A percentile compares a stretch with the other conserved stretches of the same genome.
These are phyloP conservation scores for Sclerotinia sclerotiorum DNA, from an alignment of 2,329 filamentous ascomycete genomes.

Conservation along the genomic window DNA sequence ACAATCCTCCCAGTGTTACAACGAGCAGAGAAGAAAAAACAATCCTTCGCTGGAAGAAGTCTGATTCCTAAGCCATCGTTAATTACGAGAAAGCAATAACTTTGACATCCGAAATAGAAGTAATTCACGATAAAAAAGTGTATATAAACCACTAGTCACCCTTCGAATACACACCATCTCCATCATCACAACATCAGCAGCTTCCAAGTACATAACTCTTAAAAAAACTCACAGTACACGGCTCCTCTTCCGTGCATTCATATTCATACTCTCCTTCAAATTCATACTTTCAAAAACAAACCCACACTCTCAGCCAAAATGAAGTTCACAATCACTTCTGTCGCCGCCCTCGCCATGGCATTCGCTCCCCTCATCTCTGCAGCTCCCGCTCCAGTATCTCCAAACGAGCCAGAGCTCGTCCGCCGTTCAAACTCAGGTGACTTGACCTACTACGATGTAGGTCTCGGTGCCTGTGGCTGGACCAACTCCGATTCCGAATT, in stretches of 20 bases:
- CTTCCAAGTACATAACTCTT: slow-evolving; percentile 10
- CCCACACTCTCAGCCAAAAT: slow-evolving; percentile 4
- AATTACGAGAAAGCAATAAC: background rate
- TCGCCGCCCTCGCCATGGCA: slow-evolving; percentile 8
- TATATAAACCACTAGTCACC: background rate
- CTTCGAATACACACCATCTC: background rate
- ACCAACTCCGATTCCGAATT: slow-evolving; percentile 56
- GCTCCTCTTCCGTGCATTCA: background rate
- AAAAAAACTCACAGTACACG: slow-evolving; percentile 8
- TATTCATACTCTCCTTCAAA: background rate
- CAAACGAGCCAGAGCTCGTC: slow-evolving; percentile 15
- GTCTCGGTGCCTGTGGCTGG: slow-evolving; percentile 66
- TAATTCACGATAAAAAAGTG: background rate
- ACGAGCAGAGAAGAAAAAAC: background rate
- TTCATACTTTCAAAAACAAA: background rate
- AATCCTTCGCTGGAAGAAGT: background rate
- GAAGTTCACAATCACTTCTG: slow-evolving; percentile 10
- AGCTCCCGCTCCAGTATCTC: slow-evolving; percentile 17
- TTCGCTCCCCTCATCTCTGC: slow-evolving; percentile 19
- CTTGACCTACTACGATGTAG: slow-evolving; percentile 72
- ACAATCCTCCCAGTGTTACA: background rate
- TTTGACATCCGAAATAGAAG: background rate
- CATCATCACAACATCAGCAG: background rate
- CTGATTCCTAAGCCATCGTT: background rate
- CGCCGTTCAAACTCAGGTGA: slow-evolving; percentile 52